Percentiles rank a stretch among this genome's conserved stretches.
Conservation (phyloP, 2,329 filamentous ascomycete genomes). For the Nannizzia gypsea region DNA sequence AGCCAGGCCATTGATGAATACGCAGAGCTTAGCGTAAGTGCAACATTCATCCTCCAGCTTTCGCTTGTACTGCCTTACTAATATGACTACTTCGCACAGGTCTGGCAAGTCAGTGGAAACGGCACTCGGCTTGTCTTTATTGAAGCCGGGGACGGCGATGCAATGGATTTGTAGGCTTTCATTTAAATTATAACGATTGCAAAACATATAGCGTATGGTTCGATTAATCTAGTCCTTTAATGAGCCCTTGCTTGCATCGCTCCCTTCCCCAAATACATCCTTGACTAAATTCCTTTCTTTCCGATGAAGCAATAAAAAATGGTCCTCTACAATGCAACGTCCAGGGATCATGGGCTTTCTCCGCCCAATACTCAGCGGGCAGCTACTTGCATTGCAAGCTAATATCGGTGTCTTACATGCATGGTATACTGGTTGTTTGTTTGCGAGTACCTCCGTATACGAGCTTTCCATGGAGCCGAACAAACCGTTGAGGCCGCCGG, state of each 20-base stretch:
- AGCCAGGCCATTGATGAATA: conserved; percentile 80
- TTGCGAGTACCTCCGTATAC: background rate
- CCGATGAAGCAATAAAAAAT: background rate
- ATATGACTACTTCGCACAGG: conserved; percentile 33
- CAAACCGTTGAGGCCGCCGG: background rate
- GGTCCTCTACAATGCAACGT: background rate
- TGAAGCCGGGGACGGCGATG: conserved; percentile 43
- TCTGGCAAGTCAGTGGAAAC: conserved; percentile 66
- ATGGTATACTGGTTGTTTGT: background rate
- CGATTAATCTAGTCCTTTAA: conserved; percentile 1
- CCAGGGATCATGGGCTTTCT: background rate
- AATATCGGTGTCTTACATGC: background rate
- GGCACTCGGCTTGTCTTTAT: conserved; percentile 62
- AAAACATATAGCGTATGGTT: conserved; percentile 1
- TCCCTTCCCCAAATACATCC: background rate
- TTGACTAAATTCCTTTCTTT: background rate
- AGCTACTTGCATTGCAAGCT: background rate
- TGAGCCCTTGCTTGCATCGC: background rate
- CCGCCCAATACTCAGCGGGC: background rate
- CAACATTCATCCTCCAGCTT: conserved; percentile 6
- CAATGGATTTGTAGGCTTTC: conserved; percentile 36
- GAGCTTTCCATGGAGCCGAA: background rate
- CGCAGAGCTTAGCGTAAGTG: conserved; percentile 72
- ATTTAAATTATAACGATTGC: background rate
- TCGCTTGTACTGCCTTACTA: background rate